Conservation (phyloP, 306 rosid species). For the cucumber (Cucumis sativus) region DNA sequence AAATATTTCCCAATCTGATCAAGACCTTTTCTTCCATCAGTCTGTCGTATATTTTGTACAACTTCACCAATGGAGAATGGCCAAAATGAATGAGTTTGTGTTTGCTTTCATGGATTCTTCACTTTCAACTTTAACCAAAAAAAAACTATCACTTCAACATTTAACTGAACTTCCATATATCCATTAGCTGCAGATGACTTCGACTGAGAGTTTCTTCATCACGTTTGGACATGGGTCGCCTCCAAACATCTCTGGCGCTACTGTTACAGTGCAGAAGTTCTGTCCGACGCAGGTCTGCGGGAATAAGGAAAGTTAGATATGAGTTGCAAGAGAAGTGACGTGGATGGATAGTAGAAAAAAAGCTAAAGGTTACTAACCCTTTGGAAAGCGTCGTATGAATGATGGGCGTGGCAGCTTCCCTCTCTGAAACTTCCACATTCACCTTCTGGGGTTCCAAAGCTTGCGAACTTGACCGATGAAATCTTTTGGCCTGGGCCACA, state of each 20-base stretch:
- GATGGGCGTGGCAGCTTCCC: slow-evolving; percentile 88
- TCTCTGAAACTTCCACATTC: slow-evolving; percentile 70
- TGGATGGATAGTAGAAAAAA: neutral
- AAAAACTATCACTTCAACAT: slow-evolving; percentile 5
- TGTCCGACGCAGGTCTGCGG: slow-evolving; percentile 85
- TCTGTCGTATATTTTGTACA: slow-evolving; percentile 77
- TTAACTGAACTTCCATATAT: neutral
- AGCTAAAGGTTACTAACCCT: slow-evolving; percentile 28
- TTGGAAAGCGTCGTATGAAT: slow-evolving; percentile 72
- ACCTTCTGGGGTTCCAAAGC: slow-evolving; percentile 92
- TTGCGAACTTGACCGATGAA: slow-evolving; percentile 80
- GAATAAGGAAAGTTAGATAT: neutral
- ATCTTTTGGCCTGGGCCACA: slow-evolving; percentile 82
- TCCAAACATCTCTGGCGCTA: slow-evolving; percentile 68
- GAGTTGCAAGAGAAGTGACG: neutral
- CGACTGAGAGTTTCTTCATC: slow-evolving; percentile 89
- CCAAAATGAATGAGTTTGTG: slow-evolving; percentile 41
- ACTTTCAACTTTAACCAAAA: slow-evolving; percentile 14
- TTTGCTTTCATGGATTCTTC: slow-evolving; percentile 14
- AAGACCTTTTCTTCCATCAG: slow-evolving; percentile 45
- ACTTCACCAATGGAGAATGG: slow-evolving; percentile 66
- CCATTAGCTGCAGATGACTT: slow-evolving; percentile 76
- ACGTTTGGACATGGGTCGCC: slow-evolving; percentile 95
- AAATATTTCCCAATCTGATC: slow-evolving; percentile 23
- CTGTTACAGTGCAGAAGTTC: slow-evolving; percentile 64